Evolutionary conservation across 169 alveolate species (phyloP).

Genomic region (Cardiosporidium cionae): DNA sequence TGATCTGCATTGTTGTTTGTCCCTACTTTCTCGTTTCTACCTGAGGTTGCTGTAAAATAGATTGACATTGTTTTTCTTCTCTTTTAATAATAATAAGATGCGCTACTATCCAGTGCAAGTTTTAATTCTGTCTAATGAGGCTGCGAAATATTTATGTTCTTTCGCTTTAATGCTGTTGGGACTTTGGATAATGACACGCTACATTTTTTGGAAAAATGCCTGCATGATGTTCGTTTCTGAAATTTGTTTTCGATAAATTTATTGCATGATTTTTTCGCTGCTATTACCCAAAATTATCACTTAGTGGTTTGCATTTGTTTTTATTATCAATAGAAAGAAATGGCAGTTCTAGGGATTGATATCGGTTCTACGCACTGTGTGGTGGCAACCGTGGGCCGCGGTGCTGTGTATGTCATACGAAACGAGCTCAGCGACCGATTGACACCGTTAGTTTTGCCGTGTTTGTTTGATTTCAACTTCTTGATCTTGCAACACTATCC

Average conservation of each 20-base stretch:
- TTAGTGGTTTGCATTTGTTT: not conserved
- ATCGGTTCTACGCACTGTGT: slow-evolving; percentile 90
- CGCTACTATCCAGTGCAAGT: no score
- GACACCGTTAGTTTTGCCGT: slow-evolving; percentile 77
- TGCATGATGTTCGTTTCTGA: not conserved
- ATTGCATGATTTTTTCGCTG: not conserved
- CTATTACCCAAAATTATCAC: not conserved
- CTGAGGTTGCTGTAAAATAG: no score
- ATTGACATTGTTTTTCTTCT: no score
- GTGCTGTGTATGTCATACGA: slow-evolving; percentile 87
- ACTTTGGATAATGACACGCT: not conserved
- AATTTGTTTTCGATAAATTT: not conserved
- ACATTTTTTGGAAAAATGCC: no score
- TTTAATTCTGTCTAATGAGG: no score
- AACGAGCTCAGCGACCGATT: slow-evolving; percentile 87
- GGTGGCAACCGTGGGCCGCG: slow-evolving; percentile 86
- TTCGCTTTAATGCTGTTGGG: no score
- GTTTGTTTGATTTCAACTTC: not conserved
- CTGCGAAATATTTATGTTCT: no score
- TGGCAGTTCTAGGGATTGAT: slow-evolving; percentile 88
- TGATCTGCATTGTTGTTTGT: no score
- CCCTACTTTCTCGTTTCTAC: no score
- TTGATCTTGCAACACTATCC: not conserved
- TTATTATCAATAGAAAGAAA: not conserved
- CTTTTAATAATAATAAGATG: no score